phyloP scores from a whole-genome alignment of 2,329 filamentous ascomycete species.

The Trichoderma brevicompactum region DNA sequence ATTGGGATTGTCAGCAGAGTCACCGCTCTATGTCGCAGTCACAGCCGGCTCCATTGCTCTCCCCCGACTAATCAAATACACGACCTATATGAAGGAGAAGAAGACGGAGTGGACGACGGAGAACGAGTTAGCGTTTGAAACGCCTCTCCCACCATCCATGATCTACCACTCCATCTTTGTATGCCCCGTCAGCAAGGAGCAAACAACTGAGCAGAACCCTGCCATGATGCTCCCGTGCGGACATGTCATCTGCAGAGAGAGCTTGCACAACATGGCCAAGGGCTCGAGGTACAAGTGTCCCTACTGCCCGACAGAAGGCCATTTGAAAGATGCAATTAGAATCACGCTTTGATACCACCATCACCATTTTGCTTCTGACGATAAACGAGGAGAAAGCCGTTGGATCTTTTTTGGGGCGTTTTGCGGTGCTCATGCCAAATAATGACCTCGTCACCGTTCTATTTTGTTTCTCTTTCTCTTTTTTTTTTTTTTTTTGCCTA shows the following conservation, averaged over 20 bases:
- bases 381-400: not conserved
- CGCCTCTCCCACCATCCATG: constrained; percentile 62
- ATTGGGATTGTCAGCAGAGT: constrained; percentile 86
- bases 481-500: constrained; percentile 7
- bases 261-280: constrained; percentile 78
- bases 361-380: not conserved
- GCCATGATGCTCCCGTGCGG: constrained; percentile 97
- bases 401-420: constrained; percentile 5
- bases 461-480: not conserved
- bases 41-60: constrained; percentile 92
- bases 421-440: not conserved
- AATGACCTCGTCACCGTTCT: not conserved
- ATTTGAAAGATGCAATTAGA: constrained; percentile 73
- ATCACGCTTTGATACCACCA: constrained; percentile 61
- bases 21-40: constrained; percentile 87
- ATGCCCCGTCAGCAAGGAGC: constrained; percentile 95
- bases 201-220: constrained; percentile 89
- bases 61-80: constrained; percentile 85
- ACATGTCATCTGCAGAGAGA: constrained; percentile 89
- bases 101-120: constrained; percentile 93
- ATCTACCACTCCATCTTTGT: constrained; percentile 96
- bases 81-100: constrained; percentile 83
- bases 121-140: constrained; percentile 84
- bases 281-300: constrained; percentile 88
- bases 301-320: constrained; percentile 87